Evolutionary conservation across 257 asterid species (phyloP).

Genomic region (Verbena officinalis): DNA sequence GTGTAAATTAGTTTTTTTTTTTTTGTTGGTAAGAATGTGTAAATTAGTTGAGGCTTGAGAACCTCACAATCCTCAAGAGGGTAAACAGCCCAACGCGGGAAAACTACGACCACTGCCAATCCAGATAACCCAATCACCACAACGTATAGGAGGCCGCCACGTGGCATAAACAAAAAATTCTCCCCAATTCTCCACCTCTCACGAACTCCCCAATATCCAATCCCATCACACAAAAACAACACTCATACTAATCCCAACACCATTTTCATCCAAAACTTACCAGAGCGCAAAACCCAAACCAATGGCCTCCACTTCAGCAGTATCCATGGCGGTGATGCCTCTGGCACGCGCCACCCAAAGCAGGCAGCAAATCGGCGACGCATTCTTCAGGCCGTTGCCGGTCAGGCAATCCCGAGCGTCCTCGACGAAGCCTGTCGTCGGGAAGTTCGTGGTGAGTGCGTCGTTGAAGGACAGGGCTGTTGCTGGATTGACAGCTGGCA

Average conservation of each 20-base stretch:
- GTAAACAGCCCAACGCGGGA: neutral
- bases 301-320: slow-evolving; percentile 80
- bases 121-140: slow-evolving; percentile 59
- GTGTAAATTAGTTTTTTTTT: too few relatives aligned
- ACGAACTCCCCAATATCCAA: slow-evolving; percentile 28
- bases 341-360: slow-evolving; percentile 50
- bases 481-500: slow-evolving; percentile 63
- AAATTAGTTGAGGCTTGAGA: neutral
- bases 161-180: slow-evolving; percentile 35
- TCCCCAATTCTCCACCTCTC: slow-evolving; percentile 61
- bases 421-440: slow-evolving; percentile 38
- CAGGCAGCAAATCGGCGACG: slow-evolving; percentile 40
- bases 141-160: slow-evolving; percentile 55
- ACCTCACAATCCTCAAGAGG: neutral
- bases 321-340: slow-evolving; percentile 64
- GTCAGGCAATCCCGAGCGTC: slow-evolving; percentile 42
- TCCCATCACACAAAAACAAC: slow-evolving; percentile 14
- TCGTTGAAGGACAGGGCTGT: slow-evolving; percentile 79
- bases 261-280: neutral
- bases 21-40: neutral
- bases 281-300: slow-evolving; percentile 9
- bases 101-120: slow-evolving; percentile 3
- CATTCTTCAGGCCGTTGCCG: slow-evolving; percentile 61
- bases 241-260: slow-evolving; percentile 13
- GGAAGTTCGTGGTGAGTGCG: slow-evolving; percentile 59